phyloP scores from a whole-genome alignment of 768 basidiomycete genomes.

The Lyophyllum decastes region DNA sequence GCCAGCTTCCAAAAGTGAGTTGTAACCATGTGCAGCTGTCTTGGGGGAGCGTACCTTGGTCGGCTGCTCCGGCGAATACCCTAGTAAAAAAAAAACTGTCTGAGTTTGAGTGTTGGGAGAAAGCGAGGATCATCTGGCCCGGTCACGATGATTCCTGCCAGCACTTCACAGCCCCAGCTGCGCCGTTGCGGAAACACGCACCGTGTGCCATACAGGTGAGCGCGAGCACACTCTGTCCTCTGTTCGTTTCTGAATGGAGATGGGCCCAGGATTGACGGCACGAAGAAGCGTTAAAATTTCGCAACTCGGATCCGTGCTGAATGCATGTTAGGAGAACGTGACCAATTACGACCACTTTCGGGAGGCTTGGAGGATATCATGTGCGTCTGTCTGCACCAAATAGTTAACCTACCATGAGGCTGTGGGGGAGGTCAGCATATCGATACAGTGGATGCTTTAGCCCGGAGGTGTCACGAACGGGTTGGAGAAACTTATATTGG shows the following conservation, averaged over 20 bases:
- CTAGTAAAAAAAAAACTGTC: not conserved
- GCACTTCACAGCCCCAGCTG: not conserved
- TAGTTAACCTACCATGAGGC: not conserved
- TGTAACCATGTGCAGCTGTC: not conserved
- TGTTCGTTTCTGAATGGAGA: not conserved
- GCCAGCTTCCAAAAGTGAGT: not conserved
- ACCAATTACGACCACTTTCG: not conserved
- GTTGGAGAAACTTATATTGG: not conserved
- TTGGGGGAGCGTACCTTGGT: not conserved
- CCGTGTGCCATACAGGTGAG: not conserved
- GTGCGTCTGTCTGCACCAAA: not conserved
- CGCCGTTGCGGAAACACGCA: conserved; percentile 1
- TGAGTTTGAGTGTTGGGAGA: not conserved
- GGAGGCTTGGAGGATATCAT: conserved; percentile 5
- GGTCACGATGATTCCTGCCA: conserved; percentile 1
- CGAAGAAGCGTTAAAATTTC: not conserved
- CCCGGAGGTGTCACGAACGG: not conserved
- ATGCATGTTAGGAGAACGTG: conserved; percentile 1
- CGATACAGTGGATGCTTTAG: not conserved
- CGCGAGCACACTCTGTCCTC: not conserved
- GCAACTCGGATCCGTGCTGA: conserved; percentile 1
- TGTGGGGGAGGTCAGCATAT: not conserved
- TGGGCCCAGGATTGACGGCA: not conserved
- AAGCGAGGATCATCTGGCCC: conserved; percentile 7
- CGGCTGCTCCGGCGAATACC: not conserved